Conservation (phyloP, 176 grass and related monocot species). For the Urochloa ruziziensis region DNA sequence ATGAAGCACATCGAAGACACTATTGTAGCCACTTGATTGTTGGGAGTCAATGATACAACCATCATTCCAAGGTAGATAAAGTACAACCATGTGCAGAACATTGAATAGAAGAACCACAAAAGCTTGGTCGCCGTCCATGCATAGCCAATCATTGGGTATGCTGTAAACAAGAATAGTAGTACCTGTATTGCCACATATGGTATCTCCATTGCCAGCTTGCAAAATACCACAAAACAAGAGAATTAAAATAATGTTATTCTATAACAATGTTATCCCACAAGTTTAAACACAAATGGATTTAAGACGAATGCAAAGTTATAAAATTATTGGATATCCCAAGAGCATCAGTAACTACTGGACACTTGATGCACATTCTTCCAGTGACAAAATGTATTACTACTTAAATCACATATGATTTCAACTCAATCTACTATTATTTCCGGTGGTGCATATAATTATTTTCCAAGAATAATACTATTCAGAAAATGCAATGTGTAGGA, state of each 20-base stretch:
- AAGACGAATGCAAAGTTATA: neutral
- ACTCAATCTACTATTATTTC: neutral
- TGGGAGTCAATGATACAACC: conserved; percentile 50
- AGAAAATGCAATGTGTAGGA: neutral
- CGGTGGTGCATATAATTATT: neutral
- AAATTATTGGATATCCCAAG: neutral
- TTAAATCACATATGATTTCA: neutral
- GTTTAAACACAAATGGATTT: neutral
- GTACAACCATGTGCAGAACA: conserved; percentile 56
- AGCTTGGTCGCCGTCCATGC: conserved; percentile 42
- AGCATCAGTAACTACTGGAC: neutral
- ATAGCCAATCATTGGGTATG: conserved; percentile 57
- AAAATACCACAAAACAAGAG: neutral
- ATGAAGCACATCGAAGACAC: conserved; percentile 45
- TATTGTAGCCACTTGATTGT: conserved; percentile 46
- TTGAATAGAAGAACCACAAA: conserved; percentile 51
- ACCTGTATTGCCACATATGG: conserved; percentile 44
- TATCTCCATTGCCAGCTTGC: conserved; percentile 35
- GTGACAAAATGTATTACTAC: neutral
- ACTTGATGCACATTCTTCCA: neutral
- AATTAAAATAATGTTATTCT: neutral
- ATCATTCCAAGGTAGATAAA: conserved; percentile 59
- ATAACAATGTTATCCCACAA: no score
- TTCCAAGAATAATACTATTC: neutral
- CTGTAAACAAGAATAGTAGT: conserved; percentile 39